Conservation (phyloP, 1,139 yeast genomes). For the Suhomyces kunorum region DNA sequence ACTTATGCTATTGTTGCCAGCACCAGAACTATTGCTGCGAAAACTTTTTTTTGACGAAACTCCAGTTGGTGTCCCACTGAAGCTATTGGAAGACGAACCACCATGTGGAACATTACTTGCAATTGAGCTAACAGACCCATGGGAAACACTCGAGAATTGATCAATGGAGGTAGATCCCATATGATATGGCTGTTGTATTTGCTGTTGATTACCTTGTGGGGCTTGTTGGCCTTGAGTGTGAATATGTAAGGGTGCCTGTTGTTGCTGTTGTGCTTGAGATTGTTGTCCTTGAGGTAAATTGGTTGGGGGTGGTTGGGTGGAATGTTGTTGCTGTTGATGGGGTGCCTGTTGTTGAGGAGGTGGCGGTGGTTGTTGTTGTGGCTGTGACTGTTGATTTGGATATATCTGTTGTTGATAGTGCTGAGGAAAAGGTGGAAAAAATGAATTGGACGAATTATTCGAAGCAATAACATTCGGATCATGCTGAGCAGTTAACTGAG, state of each 20-base stretch:
- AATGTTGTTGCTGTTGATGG: constrained; percentile 8
- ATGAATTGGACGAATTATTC: constrained; percentile 4
- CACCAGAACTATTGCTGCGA: constrained; percentile 12
- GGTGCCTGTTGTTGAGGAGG: constrained; percentile 5
- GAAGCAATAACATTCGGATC: constrained; percentile 2
- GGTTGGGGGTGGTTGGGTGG: no score
- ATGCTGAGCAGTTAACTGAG: constrained; percentile 9
- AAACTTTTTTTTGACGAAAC: constrained; percentile 9
- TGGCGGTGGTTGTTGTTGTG: constrained; percentile 1
- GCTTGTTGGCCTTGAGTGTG: neutral
- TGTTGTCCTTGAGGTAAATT: constrained; percentile 10
- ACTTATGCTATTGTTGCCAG: constrained; percentile 7
- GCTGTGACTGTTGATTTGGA: constrained; percentile 10
- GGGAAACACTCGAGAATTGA: constrained; percentile 12
- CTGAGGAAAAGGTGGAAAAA: constrained; percentile 12
- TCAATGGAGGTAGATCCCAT: constrained; percentile 13
- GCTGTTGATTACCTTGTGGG: constrained; percentile 9
- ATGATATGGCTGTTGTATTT: constrained; percentile 11
- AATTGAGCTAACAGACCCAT: constrained; percentile 14
- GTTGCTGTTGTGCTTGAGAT: neutral
- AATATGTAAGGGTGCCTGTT: neutral
- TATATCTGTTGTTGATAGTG: constrained; percentile 15
- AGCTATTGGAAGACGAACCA: constrained; percentile 10
- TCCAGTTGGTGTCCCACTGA: constrained; percentile 10
- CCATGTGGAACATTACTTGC: constrained; percentile 9